Evolutionary conservation across 495 filamentous ascomycete genomes (phyloP).

Genomic region (Penicillium flavigenum): DNA sequence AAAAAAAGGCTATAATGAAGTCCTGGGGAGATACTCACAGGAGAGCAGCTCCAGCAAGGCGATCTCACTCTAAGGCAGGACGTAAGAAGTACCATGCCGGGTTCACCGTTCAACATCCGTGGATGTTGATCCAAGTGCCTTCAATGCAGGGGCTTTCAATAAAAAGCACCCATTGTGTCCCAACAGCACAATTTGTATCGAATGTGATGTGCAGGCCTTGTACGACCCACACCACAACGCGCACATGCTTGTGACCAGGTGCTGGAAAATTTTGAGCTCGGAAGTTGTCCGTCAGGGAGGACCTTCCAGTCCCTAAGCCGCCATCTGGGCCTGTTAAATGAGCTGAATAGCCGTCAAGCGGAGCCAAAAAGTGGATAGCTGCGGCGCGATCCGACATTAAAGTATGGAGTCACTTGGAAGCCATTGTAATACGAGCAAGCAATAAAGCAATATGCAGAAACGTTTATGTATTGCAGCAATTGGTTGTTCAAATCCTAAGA

Average conservation of each 20-base stretch:
- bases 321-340: constrained; percentile 3
- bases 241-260: constrained; percentile 4
- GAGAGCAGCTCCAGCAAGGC: constrained; percentile 16
- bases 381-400: constrained; percentile 19
- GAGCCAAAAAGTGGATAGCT: constrained; percentile 19
- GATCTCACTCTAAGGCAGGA: constrained; percentile 11
- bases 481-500: constrained; percentile 6
- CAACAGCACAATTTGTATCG: neutral
- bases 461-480: neutral
- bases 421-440: neutral
- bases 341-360: constrained; percentile 15
- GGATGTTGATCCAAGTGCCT: neutral
- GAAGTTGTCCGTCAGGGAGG: constrained; percentile 24
- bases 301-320: constrained; percentile 5
- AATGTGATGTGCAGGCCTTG: neutral
- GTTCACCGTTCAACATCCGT: constrained; percentile 24
- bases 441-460: neutral
- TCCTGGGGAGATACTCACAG: constrained; percentile 21
- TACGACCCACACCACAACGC: constrained; percentile 2
- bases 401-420: constrained; percentile 12
- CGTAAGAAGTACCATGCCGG: constrained; percentile 22
- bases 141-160: constrained; percentile 17
- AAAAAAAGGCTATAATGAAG: neutral
- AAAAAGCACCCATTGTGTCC: constrained; percentile 17
- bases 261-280: constrained; percentile 7